Evolutionary conservation across 179 eudicot species (phyloP).

Genomic region (Beta corolliflora): DNA sequence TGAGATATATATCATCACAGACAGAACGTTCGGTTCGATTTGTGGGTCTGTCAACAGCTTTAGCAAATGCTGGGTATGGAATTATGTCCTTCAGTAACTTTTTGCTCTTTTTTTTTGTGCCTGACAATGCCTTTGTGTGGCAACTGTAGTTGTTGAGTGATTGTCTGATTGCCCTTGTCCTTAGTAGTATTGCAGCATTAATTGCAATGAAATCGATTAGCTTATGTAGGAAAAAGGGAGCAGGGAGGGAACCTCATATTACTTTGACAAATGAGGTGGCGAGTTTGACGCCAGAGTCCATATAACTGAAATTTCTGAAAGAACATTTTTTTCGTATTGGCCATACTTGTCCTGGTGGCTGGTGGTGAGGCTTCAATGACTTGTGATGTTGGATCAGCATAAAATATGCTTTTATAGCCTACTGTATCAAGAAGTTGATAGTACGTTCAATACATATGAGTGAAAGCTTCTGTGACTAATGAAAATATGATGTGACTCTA

Average conservation of each 20-base stretch:
- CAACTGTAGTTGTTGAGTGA: background rate
- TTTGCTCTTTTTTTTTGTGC: background rate
- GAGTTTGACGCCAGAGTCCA: background rate
- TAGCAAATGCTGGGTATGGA: conserved; percentile 95
- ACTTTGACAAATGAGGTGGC: background rate
- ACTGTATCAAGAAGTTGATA: background rate
- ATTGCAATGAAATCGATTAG: background rate
- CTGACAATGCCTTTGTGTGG: background rate
- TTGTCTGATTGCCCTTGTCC: background rate
- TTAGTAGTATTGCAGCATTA: background rate
- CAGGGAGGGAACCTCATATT: no score
- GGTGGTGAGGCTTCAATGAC: background rate
- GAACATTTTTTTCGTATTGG: background rate
- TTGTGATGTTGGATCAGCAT: background rate
- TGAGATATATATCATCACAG: conserved; percentile 99
- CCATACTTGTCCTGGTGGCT: background rate
- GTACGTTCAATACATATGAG: background rate
- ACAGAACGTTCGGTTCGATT: conserved; percentile 91
- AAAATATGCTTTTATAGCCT: background rate
- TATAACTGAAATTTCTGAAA: background rate
- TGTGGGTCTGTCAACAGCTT: conserved; percentile 97
- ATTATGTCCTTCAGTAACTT: background rate
- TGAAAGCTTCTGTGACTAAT: no score
- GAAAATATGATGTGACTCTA: no score
- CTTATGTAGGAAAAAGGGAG: background rate